A percentile compares a stretch with the other conserved stretches of the same genome.
phyloP scores from a whole-genome alignment of 306 rosid genomes.

The Abrus pulchellus region DNA sequence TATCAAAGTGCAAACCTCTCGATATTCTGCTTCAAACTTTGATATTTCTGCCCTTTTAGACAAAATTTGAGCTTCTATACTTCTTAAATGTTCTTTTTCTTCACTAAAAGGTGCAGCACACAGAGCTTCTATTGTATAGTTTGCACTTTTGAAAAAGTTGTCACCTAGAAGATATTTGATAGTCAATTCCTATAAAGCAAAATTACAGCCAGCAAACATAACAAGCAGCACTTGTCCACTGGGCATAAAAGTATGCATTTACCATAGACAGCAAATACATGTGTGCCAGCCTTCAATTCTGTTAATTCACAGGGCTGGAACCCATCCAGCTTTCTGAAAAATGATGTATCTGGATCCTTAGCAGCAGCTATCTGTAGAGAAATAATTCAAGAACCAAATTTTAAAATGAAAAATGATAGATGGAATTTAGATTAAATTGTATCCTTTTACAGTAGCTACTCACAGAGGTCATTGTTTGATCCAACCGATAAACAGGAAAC shows the following conservation, averaged over 20 bases:
- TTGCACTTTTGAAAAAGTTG: slow-evolving; percentile 96
- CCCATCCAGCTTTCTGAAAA: slow-evolving; percentile 91
- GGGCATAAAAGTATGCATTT: slow-evolving; percentile 39
- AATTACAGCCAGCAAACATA: slow-evolving; percentile 40
- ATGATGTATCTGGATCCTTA: slow-evolving; percentile 97
- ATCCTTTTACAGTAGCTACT: slow-evolving; percentile 51
- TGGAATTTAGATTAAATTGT: slow-evolving; percentile 20
- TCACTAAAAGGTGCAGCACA: slow-evolving; percentile 76
- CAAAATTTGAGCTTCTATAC: slow-evolving; percentile 82
- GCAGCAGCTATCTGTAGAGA: slow-evolving; percentile 73
- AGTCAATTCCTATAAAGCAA: slow-evolving; percentile 33
- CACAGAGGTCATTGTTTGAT: slow-evolving; percentile 83
- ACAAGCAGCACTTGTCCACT: slow-evolving; percentile 18
- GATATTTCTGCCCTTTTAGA: slow-evolving; percentile 91
- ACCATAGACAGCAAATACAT: slow-evolving; percentile 96
- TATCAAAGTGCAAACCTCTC: slow-evolving; percentile 69
- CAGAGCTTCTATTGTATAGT: slow-evolving; percentile 87
- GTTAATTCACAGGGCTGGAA: slow-evolving; percentile 95
- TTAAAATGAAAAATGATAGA: slow-evolving; percentile 6
- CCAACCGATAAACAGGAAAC: slow-evolving; percentile 95
- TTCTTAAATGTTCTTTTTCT: slow-evolving; percentile 83
- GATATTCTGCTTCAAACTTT: slow-evolving; percentile 95
- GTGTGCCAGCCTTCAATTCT: slow-evolving; percentile 94
- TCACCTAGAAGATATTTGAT: slow-evolving; percentile 71
- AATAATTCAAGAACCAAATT: slow-evolving; percentile 47